Percentiles rank a stretch among this genome's conserved stretches.
Conservation (phyloP, 2,329 filamentous ascomycete genomes). For the Botrytis medusae region DNA sequence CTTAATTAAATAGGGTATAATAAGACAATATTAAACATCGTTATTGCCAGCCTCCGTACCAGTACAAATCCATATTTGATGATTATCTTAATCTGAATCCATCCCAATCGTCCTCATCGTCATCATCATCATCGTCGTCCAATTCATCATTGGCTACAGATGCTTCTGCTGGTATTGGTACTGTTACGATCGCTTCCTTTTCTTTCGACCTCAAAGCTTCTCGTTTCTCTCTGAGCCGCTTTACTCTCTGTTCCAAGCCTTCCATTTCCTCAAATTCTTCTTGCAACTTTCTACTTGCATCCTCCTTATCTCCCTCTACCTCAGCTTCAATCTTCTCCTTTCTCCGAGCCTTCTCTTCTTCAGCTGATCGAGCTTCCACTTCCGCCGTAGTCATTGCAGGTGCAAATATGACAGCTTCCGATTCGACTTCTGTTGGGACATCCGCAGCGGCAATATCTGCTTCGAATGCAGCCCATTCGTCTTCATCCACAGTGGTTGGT, state of each 20-base stretch:
- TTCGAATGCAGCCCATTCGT: slow-evolving; percentile 85
- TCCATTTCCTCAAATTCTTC: slow-evolving; percentile 84
- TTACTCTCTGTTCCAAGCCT: slow-evolving; percentile 70
- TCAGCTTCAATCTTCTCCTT: slow-evolving; percentile 53
- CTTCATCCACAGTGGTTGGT: slow-evolving; percentile 60
- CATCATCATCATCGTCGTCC: slow-evolving; percentile 25
- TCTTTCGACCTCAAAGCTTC: slow-evolving; percentile 59
- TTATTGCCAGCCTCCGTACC: background rate
- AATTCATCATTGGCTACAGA: background rate
- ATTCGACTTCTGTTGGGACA: slow-evolving; percentile 35
- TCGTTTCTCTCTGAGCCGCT: slow-evolving; percentile 65
- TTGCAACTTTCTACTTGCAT: slow-evolving; percentile 70
- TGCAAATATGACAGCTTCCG: slow-evolving; percentile 64
- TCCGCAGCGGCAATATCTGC: slow-evolving; percentile 66
- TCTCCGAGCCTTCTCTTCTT: slow-evolving; percentile 50
- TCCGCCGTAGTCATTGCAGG: slow-evolving; percentile 66
- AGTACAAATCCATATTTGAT: background rate
- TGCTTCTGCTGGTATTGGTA: background rate
- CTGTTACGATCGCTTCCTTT: background rate
- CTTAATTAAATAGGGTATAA: slow-evolving; percentile 8
- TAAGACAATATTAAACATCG: background rate
- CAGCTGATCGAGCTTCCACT: slow-evolving; percentile 53
- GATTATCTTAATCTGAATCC: slow-evolving; percentile 24
- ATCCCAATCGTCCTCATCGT: slow-evolving; percentile 28
- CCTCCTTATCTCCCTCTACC: slow-evolving; percentile 69